Percentiles rank a stretch among this genome's conserved stretches.
These are phyloP conservation scores for Penicillium corylophilum DNA, from an alignment of 2,329 filamentous ascomycete species.

Conservation along the genomic window DNA sequence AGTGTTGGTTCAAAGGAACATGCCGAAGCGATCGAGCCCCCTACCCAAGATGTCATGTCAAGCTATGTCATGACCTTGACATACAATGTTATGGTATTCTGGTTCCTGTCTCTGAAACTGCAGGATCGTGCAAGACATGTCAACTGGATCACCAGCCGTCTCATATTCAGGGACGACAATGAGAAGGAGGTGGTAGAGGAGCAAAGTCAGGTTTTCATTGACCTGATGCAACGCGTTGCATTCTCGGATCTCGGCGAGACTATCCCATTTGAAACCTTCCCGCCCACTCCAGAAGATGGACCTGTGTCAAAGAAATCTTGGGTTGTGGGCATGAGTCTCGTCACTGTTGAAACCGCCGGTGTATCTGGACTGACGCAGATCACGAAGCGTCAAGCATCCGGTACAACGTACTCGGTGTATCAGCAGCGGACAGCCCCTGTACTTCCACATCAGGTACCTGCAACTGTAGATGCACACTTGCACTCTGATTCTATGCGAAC, in stretches of 20 bases:
- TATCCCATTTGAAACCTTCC: constrained; percentile 43
- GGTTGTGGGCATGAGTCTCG: constrained; percentile 53
- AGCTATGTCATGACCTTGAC: constrained; percentile 93
- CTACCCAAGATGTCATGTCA: constrained; percentile 70
- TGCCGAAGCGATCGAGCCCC: constrained; percentile 35
- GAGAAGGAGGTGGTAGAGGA: constrained; percentile 79
- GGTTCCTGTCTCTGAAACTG: constrained; percentile 88
- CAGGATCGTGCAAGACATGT: constrained; percentile 81
- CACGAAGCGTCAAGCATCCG: constrained; percentile 52
- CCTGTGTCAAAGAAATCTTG: constrained; percentile 49
- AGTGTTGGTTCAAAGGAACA: constrained; percentile 47
- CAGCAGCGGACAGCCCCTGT: constrained; percentile 48
- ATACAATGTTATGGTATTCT: constrained; percentile 94
- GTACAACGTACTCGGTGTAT: constrained; percentile 50
- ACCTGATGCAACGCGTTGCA: constrained; percentile 88
- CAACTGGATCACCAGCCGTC: constrained; percentile 82
- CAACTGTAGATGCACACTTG: constrained; percentile 40
- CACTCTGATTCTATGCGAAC: constrained; percentile 40
- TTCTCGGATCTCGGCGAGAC: constrained; percentile 80
- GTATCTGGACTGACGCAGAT: constrained; percentile 50
- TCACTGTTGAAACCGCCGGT: constrained; percentile 51
- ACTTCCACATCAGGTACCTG: constrained; percentile 46
- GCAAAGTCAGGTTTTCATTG: constrained; percentile 87
- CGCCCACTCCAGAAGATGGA: constrained; percentile 42
- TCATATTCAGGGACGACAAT: constrained; percentile 72